Evolutionary conservation across 2,329 filamentous ascomycete genomes (phyloP), one percentile per base, ranked within the genome.

Genomic region (Epichloe gansuensis): DNA sequence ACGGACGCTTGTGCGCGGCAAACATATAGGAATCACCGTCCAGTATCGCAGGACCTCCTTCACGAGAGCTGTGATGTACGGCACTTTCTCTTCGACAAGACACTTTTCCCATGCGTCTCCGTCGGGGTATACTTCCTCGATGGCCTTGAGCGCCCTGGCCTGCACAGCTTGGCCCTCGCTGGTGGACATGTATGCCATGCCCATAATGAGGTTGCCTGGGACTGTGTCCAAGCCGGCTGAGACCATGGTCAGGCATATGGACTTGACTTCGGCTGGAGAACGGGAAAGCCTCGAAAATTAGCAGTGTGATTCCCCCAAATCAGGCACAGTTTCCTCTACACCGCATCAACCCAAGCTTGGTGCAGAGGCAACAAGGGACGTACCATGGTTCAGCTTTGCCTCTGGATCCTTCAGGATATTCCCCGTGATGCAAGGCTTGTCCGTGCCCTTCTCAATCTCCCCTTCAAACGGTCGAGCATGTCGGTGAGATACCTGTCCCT

Each of bases 201-300:
- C 83, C 84, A 89, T 88, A 61, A 89, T 83, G 9, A 91, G 69
- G 56, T 90, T 91, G 11, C 82, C 85, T 0, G 88, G 85, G 1
- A 93, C 83, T 0, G 88, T 93, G 63, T 93, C 88, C 15, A 91
- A 77, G 17, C 88, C 88, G 0, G 86, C 88, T 1, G 83, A 86
- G 0, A 91, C 84, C 80, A 91, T 90, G 25, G 86, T 89, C 25
- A 93, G 69, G 63, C 87, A 88, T 59, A 93, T 88, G 3, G 85
- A 87, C 67, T 86, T 88, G 48, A 91, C 75, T 65, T 91, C 88
- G 12, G 80, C 84, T 86, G 51, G 5, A 25, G 28, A 38, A 5
- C 1, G 15, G 15, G n/a, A 37, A 5, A 9, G 15, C 4, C 7
- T 17, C 42, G 23, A 12, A 12, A 13, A 28, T 44, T 21, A 50